These are phyloP conservation scores for Salix exigua DNA, from an alignment of 345 rosid species.

Conservation along the genomic window DNA sequence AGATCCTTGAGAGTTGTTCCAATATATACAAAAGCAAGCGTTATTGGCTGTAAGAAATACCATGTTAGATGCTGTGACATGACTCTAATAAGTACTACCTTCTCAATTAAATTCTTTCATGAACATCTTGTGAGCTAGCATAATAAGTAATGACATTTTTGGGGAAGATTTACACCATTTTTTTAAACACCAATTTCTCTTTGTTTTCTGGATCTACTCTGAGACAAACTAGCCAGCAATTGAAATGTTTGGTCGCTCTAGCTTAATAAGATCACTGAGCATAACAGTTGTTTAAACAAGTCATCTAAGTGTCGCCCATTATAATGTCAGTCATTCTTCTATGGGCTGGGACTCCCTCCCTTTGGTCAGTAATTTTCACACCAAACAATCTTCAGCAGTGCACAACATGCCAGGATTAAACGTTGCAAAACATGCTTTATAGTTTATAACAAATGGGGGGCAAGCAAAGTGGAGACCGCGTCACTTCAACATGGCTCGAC, in stretches of 20 bases:
- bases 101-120: not conserved
- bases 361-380: not conserved
- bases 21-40: constrained; percentile 76
- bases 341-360: not conserved
- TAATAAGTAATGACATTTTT: not conserved
- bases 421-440: not conserved
- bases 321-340: not conserved
- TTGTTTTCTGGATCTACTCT: not conserved
- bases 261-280: not conserved
- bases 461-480: not conserved
- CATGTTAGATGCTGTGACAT: constrained; percentile 13
- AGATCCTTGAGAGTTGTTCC: constrained; percentile 98
- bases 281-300: not conserved
- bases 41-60: constrained; percentile 71
- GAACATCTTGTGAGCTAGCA: not conserved
- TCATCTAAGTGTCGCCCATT: not conserved
- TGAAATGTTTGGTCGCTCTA: not conserved
- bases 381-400: not conserved
- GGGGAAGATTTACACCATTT: not conserved
- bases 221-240: not conserved
- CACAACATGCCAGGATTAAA: not conserved
- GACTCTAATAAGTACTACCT: not conserved
- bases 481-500: not conserved
- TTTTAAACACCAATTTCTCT: not conserved
- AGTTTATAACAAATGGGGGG: not conserved